Evolutionary conservation across 2,329 filamentous ascomycete species (phyloP).

Genomic region (Penicillium vulpinum): DNA sequence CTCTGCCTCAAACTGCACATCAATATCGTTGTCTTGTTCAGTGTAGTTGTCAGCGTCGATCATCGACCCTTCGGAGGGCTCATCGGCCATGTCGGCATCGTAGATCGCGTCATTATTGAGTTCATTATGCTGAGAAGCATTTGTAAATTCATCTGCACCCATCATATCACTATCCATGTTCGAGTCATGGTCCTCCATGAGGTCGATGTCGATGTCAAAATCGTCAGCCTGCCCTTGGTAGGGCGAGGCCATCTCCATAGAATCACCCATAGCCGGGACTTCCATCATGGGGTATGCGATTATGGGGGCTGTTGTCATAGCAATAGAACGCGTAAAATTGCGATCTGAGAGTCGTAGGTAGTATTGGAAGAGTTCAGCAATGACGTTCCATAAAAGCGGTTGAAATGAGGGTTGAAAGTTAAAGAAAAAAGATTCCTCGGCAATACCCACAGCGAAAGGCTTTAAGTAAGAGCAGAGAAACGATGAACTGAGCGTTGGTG

Average conservation of each 20-base stretch:
- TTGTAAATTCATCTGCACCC: constrained; percentile 42
- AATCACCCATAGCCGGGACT: constrained; percentile 42
- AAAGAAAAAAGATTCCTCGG: not conserved
- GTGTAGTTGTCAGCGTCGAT: constrained; percentile 36
- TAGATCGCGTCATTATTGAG: constrained; percentile 32
- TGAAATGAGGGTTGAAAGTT: not conserved
- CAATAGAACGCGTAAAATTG: constrained; percentile 22
- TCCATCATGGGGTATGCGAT: constrained; percentile 39
- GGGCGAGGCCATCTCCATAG: constrained; percentile 46
- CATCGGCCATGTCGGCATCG: constrained; percentile 52
- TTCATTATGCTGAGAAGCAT: constrained; percentile 32
- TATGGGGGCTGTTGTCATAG: constrained; percentile 38
- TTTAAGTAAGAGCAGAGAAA: not conserved
- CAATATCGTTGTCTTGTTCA: constrained; percentile 29
- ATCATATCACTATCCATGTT: constrained; percentile 55
- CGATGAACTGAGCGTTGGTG: not conserved
- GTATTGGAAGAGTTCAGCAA: constrained; percentile 21
- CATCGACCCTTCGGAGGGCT: constrained; percentile 42
- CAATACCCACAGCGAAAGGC: not conserved
- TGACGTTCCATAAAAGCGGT: constrained; percentile 11
- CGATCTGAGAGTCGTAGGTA: constrained; percentile 4
- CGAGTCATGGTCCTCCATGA: constrained; percentile 58
- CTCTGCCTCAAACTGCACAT: constrained; percentile 33
- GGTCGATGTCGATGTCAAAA: constrained; percentile 62
- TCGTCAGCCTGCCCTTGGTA: constrained; percentile 49